Conservation (phyloP, 2,329 filamentous ascomycete species). For the Macrophomina pseudophaseolina region DNA sequence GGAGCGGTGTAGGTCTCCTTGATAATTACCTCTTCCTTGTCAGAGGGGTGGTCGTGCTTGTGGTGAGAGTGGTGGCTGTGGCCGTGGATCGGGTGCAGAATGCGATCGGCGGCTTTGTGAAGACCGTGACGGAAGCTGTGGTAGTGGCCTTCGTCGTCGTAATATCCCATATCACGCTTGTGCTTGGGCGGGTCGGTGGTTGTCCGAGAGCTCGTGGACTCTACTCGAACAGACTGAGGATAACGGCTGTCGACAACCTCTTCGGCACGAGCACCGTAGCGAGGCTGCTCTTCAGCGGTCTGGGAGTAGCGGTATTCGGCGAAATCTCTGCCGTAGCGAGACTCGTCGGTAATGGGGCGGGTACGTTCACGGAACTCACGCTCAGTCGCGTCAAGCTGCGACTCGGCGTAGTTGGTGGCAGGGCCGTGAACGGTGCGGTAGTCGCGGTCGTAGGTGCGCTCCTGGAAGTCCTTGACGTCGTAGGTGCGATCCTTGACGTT, state of each 20-base stretch:
- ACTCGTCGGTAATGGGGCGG: constrained; percentile 56
- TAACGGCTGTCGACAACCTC: constrained; percentile 46
- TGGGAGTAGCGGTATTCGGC: constrained; percentile 32
- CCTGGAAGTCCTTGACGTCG: constrained; percentile 58
- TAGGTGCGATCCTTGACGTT: constrained; percentile 62
- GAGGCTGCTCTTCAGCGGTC: constrained; percentile 22
- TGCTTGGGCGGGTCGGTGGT: constrained; percentile 58
- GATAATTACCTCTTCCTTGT: constrained; percentile 55
- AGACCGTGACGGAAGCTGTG: constrained; percentile 76
- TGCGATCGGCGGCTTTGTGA: constrained; percentile 68
- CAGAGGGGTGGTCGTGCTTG: constrained; percentile 43
- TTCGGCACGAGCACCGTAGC: constrained; percentile 47
- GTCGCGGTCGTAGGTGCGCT: constrained; percentile 52
- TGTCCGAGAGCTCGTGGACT: constrained; percentile 51
- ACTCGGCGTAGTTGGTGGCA: constrained; percentile 57
- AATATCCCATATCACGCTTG: constrained; percentile 75
- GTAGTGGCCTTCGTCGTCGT: constrained; percentile 79
- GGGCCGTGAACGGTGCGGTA: constrained; percentile 54
- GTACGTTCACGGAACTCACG: constrained; percentile 70
- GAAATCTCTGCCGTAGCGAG: constrained; percentile 32
- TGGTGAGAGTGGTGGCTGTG: constrained; percentile 57
- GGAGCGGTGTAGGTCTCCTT: constrained; percentile 48
- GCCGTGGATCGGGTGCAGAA: constrained; percentile 67
- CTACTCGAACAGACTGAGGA: constrained; percentile 56
- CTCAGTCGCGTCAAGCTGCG: constrained; percentile 61